phyloP scores from a whole-genome alignment of 768 basidiomycete species.

The Kwoniella mangroviensis region DNA sequence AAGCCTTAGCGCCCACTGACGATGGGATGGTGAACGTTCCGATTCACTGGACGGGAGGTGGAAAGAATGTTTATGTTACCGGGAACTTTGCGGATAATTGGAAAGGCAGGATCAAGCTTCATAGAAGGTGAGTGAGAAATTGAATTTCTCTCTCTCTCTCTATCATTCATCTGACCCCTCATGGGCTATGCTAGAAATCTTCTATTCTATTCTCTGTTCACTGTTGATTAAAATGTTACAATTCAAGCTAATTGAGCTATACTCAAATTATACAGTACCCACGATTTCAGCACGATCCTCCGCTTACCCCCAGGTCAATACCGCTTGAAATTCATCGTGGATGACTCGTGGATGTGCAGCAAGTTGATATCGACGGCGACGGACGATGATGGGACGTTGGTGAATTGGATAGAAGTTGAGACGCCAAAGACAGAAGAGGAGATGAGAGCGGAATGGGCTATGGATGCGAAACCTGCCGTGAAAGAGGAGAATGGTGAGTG shows the following conservation, averaged over 20 bases:
- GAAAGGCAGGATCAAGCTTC: constrained; percentile 56
- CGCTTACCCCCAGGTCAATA: constrained; percentile 84
- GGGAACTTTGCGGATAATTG: constrained; percentile 59
- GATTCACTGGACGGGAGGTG: constrained; percentile 58
- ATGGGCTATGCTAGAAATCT: too few relatives aligned
- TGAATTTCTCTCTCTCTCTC: background rate
- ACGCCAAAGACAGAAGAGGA: constrained; percentile 55
- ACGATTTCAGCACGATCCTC: constrained; percentile 59
- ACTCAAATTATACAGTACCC: constrained; percentile 40
- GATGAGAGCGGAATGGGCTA: constrained; percentile 49
- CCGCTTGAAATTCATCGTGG: constrained; percentile 92
- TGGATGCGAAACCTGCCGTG: constrained; percentile 40
- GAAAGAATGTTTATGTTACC: constrained; percentile 58
- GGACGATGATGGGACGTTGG: constrained; percentile 84
- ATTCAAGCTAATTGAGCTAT: background rate
- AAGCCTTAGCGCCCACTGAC: constrained; percentile 8
- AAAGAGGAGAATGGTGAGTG: constrained; percentile 43
- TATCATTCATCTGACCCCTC: background rate
- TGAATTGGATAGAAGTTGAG: constrained; percentile 84
- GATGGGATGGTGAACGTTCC: constrained; percentile 53
- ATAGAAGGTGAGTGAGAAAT: constrained; percentile 48
- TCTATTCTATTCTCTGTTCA: too few relatives aligned
- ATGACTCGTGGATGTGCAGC: constrained; percentile 75
- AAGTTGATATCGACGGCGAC: constrained; percentile 77
- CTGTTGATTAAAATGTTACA: too few relatives aligned